phyloP scores from a whole-genome alignment of 139 green algal genomes.

The Tetraselmis chui region DNA sequence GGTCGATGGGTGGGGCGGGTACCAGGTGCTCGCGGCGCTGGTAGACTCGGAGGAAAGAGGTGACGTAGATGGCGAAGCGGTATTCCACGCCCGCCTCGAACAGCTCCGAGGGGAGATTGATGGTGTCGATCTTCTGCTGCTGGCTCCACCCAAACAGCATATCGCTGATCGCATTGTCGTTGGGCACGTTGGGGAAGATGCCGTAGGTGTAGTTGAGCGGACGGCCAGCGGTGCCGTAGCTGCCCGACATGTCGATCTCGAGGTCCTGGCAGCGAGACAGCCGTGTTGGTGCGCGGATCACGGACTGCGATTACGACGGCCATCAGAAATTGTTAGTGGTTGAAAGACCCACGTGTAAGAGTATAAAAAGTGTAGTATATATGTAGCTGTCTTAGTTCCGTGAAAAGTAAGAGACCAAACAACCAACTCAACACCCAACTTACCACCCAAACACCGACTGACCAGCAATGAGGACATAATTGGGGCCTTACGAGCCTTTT shows the following conservation, averaged over 20 bases:
- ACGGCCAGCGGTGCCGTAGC: slow-evolving; percentile 16
- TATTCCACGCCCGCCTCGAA: slow-evolving; percentile 6
- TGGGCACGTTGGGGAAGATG: slow-evolving; percentile 23
- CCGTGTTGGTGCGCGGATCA: slow-evolving; percentile 5
- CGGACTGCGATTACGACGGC: not conserved
- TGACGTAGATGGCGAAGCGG: slow-evolving; percentile 14
- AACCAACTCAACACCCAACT: too few species aligned
- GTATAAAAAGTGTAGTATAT: too few species aligned
- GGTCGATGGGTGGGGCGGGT: too few species aligned
- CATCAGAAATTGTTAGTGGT: too few species aligned
- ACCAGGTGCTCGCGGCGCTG: not conserved
- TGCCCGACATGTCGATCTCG: slow-evolving; percentile 12
- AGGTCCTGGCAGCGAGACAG: slow-evolving; percentile 22
- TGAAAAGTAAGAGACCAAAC: too few species aligned
- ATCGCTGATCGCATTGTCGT: slow-evolving; percentile 13
- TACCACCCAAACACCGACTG: too few species aligned
- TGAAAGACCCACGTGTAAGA: too few species aligned
- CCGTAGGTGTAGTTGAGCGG: slow-evolving; percentile 15
- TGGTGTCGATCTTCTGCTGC: not conserved
- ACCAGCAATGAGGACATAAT: too few species aligned
- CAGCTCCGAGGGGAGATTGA: slow-evolving; percentile 3
- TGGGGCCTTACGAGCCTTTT: too few species aligned
- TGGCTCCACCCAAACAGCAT: slow-evolving; percentile 2
- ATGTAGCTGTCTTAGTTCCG: too few species aligned
- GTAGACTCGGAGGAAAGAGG: slow-evolving; percentile 12